Base-by-base conservation (phyloP, 2,329 filamentous ascomycete genomes). In the Fusarium sp. region DNA sequence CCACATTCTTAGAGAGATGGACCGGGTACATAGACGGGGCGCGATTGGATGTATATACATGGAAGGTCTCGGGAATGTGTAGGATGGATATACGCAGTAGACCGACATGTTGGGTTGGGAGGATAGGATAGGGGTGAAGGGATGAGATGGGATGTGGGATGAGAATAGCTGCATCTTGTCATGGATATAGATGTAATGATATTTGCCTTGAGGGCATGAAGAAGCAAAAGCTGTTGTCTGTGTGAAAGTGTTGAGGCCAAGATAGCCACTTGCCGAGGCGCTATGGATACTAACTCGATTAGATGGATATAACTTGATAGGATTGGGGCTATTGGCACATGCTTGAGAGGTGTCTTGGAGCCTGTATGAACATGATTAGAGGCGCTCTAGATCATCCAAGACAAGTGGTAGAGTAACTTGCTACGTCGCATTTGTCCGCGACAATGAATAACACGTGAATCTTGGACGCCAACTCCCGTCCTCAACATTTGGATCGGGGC, bases 1-100 rank as follows among this genome's bases (percentile, higher is more conserved):
- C 41, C 34, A 58, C 58, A 66, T 73, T 62, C 56, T 75, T 75
- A 75, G 72, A 64, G 61, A 74, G 58, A 75, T 70, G 69, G 59
- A 48, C 43, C 58, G 43, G 35, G 66, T 66, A 75, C 69, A 74
- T 75, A 75, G 72, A 75, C 59, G 66, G 48, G n/a, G 62, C 34
- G 68, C 25, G 66, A 48, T 45, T 57, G 74, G 69, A 50, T 73
- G 66, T 73, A 75, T 54, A 67, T 56, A 67, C 37, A 34, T 45
- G 62, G 18, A 58, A 48, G 57, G 63, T 64, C 50, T 66, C 59
- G 45, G 61, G 58, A 52, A 32, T 64, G 62, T 70, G 64, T 45
- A 62, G 67, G 35, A 54, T 39, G 34, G 25, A 27, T 64, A 27
- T 58, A 39, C 34, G 35, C 20, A 37, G 35, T 56, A 41, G 48